Evolutionary conservation across 2,329 filamentous ascomycete species (phyloP).

Genomic region (Penicillium sclerotiorum): DNA sequence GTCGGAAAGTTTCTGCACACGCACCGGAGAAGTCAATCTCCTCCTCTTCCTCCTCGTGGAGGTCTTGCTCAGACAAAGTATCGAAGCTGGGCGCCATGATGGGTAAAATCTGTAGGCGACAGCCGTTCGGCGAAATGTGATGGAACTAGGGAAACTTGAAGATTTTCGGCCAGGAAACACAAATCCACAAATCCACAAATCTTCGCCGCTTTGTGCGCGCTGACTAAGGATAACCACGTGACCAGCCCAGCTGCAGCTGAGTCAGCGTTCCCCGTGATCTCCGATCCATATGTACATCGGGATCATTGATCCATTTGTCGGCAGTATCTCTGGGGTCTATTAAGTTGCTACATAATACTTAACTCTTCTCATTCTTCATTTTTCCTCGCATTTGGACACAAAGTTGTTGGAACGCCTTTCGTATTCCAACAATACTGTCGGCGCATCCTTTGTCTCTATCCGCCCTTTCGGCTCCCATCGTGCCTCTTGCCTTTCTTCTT

Average conservation of each 20-base stretch:
- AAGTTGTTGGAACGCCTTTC: no score
- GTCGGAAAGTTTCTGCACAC: constrained; percentile 32
- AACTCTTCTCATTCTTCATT: constrained; percentile 1
- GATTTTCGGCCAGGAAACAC: constrained; percentile 41
- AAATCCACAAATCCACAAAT: constrained; percentile 28
- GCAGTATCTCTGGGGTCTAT: no score
- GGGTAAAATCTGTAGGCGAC: constrained; percentile 24
- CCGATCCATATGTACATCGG: not conserved
- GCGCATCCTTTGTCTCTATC: constrained; percentile 5
- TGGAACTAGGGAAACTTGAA: constrained; percentile 23
- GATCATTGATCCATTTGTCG: no score
- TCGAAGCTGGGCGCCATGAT: constrained; percentile 95
- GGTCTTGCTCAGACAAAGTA: constrained; percentile 86
- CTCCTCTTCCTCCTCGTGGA: constrained; percentile 86
- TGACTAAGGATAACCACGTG: constrained; percentile 28
- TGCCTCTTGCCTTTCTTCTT: constrained; percentile 24
- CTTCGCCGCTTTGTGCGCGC: constrained; percentile 37
- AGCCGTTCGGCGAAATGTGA: constrained; percentile 26
- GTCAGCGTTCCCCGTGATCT: constrained; percentile 3
- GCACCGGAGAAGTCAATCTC: constrained; percentile 85
- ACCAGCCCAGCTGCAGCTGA: constrained; percentile 1
- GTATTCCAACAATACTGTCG: constrained; percentile 5
- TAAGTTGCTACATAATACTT: not conserved
- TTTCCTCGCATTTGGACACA: no score
- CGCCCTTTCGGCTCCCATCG: constrained; percentile 9